Base-by-base conservation (phyloP, 192 early-diverging fungal genomes). In the Rhizophagus prolifer region DNA sequence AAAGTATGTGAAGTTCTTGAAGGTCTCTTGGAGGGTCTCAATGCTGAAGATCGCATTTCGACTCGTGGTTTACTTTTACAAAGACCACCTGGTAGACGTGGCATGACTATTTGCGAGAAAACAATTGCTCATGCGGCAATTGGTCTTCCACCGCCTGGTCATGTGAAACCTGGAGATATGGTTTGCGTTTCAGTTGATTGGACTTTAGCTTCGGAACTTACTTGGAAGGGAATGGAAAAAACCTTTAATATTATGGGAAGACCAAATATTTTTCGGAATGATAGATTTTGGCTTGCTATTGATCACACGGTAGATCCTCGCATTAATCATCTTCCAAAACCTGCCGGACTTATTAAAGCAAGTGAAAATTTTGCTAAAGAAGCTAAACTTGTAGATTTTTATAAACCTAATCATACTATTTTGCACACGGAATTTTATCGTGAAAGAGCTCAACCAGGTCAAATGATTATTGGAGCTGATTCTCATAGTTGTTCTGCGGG, bases 221-320 rank as follows among this genome's bases (percentile, higher is more conserved):
- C 92, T n/a, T 94, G 92, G 92, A 90, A 91, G 80, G 92, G 92
- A 64, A 94, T 94, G 92, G 88, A 94, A 85, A 92, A 94, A 88
- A 93, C 91, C 19, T 94, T 91, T 84, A 88, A 92, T 63, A 82
- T 85, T 54, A 89, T 94, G 89, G 91, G 91, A n/a, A 87, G 89
- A 16, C 92, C 92, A 25, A 84, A 82, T 69, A 87, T 93, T 62
- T 87, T 92, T 86, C 88, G 92, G 74, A 92, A 92, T 78, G 92
- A 94, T 61, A 89, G 92, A 62, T 91, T 94, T 83, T 94, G 92
- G 92, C 90, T 94, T 68, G 92, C 92, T 36, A 86, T 90, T 31
- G 92, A 94, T 78, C 92, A 94, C 82, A 92, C 90, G 4, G 89
- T 90, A 31, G 92, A 94, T 70, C 92, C 92, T 19, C 86, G 89